A percentile compares a stretch with the other conserved stretches of the same genome.
phyloP scores from a whole-genome alignment of 2,329 filamentous ascomycete species.

The Fusarium gaditjirri region DNA sequence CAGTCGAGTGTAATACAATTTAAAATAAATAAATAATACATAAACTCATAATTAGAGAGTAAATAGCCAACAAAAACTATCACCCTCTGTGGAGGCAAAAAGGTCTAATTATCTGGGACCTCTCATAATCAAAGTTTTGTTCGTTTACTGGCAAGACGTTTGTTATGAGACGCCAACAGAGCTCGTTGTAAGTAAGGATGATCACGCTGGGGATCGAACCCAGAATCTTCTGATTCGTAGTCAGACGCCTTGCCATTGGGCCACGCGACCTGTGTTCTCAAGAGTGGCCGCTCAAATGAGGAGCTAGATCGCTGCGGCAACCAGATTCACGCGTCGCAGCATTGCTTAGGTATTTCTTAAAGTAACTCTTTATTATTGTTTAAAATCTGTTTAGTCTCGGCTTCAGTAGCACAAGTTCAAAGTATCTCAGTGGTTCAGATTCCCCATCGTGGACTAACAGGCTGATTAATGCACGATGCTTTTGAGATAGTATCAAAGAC shows the following conservation, averaged over 20 bases:
- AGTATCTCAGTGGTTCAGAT: rapidly evolving
- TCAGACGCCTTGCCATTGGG: conserved; percentile 37
- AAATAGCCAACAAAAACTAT: background rate
- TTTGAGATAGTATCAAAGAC: rapidly evolving
- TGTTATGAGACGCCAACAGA: background rate
- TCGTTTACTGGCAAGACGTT: rapidly evolving
- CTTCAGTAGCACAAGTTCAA: rapidly evolving
- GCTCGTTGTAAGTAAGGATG: rapidly evolving
- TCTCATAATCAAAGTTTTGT: background rate
- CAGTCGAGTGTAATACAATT: background rate
- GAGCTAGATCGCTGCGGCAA: background rate
- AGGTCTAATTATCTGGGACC: rapidly evolving
- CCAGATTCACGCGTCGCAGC: rapidly evolving
- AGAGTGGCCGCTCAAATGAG: rapidly evolving
- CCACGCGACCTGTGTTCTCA: conserved; percentile 20
- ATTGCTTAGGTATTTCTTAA: too few species aligned
- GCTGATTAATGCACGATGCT: rapidly evolving
- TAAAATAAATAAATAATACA: background rate
- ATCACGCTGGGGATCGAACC: conserved; percentile 37
- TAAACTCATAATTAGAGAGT: too few species aligned
- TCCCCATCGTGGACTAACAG: rapidly evolving
- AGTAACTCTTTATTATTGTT: too few species aligned
- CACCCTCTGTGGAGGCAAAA: background rate
- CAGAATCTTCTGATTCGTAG: conserved; percentile 38
- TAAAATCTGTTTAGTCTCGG: rapidly evolving